These are phyloP conservation scores for Trichoderma citrinoviride DNA, from an alignment of 2,329 filamentous ascomycete genomes.

Conservation along the genomic window DNA sequence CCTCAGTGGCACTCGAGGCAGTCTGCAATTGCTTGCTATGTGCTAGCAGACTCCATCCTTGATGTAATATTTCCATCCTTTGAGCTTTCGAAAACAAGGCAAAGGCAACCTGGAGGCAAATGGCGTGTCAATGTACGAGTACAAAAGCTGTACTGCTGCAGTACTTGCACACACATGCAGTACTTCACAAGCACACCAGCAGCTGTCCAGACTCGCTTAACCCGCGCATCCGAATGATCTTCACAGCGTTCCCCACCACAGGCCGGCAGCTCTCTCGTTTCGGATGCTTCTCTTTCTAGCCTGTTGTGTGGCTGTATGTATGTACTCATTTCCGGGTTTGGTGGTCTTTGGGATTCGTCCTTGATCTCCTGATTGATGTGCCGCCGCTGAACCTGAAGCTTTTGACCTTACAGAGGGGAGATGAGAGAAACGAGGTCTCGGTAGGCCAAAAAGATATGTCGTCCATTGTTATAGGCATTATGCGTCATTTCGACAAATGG, in stretches of 20 bases:
- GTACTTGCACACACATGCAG: neutral
- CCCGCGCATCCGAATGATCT: slow-evolving; percentile 8
- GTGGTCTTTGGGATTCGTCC: no score
- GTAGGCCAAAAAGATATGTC: no score
- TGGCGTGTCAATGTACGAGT: neutral
- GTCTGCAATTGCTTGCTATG: no score
- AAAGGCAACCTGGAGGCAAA: neutral
- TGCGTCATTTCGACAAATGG: neutral
- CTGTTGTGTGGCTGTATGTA: neutral
- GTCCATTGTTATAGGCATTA: neutral
- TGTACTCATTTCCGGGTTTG: neutral
- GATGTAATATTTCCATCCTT: neutral
- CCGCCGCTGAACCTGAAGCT: neutral
- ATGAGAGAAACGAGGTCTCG: no score
- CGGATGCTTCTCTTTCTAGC: neutral
- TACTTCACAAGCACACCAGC: neutral
- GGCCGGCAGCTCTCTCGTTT: slow-evolving; percentile 7
- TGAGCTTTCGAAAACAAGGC: neutral
- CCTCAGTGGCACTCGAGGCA: no score
- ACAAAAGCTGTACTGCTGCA: neutral
- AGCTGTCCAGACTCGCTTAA: neutral
- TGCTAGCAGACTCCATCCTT: no score
- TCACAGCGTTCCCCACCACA: slow-evolving; percentile 9
- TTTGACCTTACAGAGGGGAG: neutral
- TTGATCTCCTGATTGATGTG: slow-evolving; percentile 1